Conservation (phyloP, 352 stramenopile species). For the Phytophthora idaei region DNA sequence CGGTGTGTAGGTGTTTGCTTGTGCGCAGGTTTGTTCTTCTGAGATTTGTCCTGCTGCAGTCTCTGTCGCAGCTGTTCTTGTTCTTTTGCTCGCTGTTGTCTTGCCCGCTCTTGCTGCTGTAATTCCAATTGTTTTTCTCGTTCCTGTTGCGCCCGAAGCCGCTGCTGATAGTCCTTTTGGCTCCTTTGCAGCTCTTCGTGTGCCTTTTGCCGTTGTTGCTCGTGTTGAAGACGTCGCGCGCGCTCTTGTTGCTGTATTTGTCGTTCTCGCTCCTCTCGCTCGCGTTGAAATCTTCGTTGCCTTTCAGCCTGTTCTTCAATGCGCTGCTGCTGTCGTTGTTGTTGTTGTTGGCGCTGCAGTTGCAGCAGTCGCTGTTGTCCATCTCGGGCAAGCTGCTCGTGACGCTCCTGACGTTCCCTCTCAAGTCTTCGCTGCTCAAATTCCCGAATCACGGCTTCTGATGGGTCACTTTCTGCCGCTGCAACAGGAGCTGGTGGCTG, state of each 20-base stretch:
- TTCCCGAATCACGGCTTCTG: conserved; percentile 30
- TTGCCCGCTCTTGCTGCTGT: conserved; percentile 22
- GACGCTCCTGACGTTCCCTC: conserved; percentile 33
- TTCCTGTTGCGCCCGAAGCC: conserved; percentile 27
- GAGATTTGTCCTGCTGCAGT: conserved; percentile 24
- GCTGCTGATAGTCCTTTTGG: conserved; percentile 39
- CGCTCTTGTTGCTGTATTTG: conserved; percentile 19
- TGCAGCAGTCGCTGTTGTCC: conserved; percentile 14
- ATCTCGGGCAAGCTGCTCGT: conserved; percentile 19
- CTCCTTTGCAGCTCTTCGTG: conserved; percentile 31
- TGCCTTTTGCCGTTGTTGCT: conserved; percentile 28
- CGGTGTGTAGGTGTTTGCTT: neutral
- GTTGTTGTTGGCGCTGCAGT: conserved; percentile 23
- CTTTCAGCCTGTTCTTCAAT: conserved; percentile 15
- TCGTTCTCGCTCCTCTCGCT: conserved; percentile 12
- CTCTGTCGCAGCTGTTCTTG: conserved; percentile 33
- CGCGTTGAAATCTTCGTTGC: conserved; percentile 12
- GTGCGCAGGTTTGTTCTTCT: neutral
- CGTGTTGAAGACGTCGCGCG: conserved; percentile 23
- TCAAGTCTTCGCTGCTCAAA: conserved; percentile 41
- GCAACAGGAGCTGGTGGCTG: neutral
- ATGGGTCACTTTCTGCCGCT: conserved; percentile 12
- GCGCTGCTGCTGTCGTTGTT: conserved; percentile 2
- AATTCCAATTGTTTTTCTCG: conserved; percentile 33
- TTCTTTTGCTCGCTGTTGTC: conserved; percentile 17